Conservation (phyloP, 2,329 filamentous ascomycete species). For the Aspergillus awamori region DNA sequence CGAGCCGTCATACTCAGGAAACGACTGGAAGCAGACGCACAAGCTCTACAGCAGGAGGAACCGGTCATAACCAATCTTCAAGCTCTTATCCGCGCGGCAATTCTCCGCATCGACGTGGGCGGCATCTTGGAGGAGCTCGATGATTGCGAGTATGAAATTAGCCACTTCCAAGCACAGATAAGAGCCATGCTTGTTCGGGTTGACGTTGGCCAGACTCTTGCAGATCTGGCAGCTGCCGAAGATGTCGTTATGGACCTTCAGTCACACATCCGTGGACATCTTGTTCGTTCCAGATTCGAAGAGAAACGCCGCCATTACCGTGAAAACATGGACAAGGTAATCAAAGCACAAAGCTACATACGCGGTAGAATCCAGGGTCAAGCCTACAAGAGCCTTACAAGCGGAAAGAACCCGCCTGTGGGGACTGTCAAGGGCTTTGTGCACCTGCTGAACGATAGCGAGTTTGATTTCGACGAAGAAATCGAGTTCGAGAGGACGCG, state of each 20-base stretch:
- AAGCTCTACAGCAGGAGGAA: slow-evolving; percentile 36
- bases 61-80: slow-evolving; percentile 41
- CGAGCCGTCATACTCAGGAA: slow-evolving; percentile 46
- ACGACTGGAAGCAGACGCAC: slow-evolving; percentile 33
- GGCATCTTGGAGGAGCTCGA: slow-evolving; percentile 69
- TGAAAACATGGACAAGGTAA: slow-evolving; percentile 97
- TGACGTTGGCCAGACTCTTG: slow-evolving; percentile 72
- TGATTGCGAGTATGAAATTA: slow-evolving; percentile 67
- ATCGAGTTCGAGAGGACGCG: slow-evolving; percentile 93
- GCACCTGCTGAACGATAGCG: slow-evolving; percentile 94
- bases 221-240: slow-evolving; percentile 80
- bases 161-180: slow-evolving; percentile 72
- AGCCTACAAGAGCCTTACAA: slow-evolving; percentile 95
- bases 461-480: slow-evolving; percentile 98
- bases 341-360: slow-evolving; percentile 98
- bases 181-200: slow-evolving; percentile 79
- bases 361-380: slow-evolving; percentile 94
- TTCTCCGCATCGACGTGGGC: slow-evolving; percentile 45
- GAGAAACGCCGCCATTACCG: slow-evolving; percentile 88
- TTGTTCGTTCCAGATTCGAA: slow-evolving; percentile 74
- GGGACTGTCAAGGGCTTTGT: slow-evolving; percentile 98
- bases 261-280: slow-evolving; percentile 69
- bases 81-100: slow-evolving; percentile 44
- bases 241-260: slow-evolving; percentile 75
- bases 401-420: slow-evolving; percentile 93